Conservation (phyloP, 2,329 filamentous ascomycete species). For the Botrytis deweyae region DNA sequence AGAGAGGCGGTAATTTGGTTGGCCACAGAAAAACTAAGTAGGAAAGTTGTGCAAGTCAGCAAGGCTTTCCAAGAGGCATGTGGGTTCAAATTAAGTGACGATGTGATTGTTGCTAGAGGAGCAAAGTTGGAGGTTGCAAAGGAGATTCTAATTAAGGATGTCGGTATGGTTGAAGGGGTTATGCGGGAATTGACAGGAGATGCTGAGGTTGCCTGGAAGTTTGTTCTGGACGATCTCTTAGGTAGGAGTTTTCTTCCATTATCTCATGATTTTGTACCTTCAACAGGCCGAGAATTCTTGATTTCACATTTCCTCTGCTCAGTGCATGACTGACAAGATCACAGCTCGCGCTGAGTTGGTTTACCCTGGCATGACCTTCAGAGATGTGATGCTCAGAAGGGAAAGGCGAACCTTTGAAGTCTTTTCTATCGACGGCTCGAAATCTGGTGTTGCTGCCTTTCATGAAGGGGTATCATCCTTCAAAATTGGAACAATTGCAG, state of each 20-base stretch:
- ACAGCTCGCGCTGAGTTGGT: conserved; percentile 65
- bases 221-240: conserved; percentile 46
- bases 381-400: conserved; percentile 57
- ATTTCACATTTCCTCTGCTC: neutral
- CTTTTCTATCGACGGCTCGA: conserved; percentile 51
- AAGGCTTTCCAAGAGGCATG: conserved; percentile 71
- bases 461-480: conserved; percentile 31
- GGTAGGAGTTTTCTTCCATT: conserved; percentile 33
- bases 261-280: neutral
- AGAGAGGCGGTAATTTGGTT: conserved; percentile 60
- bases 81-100: conserved; percentile 69
- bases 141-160: conserved; percentile 60
- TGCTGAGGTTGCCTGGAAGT: conserved; percentile 49
- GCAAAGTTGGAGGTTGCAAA: conserved; percentile 53
- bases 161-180: conserved; percentile 43
- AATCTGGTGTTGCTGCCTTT: conserved; percentile 43
- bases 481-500: conserved; percentile 28
- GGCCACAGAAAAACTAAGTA: conserved; percentile 61
- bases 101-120: conserved; percentile 59
- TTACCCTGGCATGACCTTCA: conserved; percentile 68
- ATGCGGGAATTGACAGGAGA: conserved; percentile 37
- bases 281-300: neutral
- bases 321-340: conserved; percentile 28
- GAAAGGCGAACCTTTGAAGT: conserved; percentile 62
- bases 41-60: conserved; percentile 69